Evolutionary conservation across 108 stramenopile genomes (phyloP).

Genomic region (Aureococcus anophagefferens): DNA sequence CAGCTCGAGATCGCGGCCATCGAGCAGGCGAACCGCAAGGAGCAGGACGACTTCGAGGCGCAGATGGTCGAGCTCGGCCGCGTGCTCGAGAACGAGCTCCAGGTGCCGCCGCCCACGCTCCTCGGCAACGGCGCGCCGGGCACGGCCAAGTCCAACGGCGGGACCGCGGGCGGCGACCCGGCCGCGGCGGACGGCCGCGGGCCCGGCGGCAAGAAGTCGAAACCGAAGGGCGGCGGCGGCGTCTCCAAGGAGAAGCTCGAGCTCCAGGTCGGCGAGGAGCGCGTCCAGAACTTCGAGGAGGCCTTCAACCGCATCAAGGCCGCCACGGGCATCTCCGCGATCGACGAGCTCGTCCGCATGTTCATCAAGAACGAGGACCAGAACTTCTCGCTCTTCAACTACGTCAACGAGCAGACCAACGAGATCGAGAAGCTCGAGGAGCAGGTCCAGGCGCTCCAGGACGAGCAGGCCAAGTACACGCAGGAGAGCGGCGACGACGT

Average conservation of each 20-base stretch:
- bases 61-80: constrained; percentile 52
- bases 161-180: background rate
- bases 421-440: constrained; percentile 62
- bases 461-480: constrained; percentile 42
- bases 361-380: constrained; percentile 65
- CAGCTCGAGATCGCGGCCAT: constrained; percentile 71
- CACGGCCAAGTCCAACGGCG: background rate
- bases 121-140: background rate
- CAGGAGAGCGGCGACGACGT: constrained; percentile 46
- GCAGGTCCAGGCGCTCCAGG: constrained; percentile 36
- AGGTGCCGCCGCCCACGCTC: background rate
- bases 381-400: constrained; percentile 61
- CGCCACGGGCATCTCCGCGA: constrained; percentile 54
- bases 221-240: constrained; percentile 17
- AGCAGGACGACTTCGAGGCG: constrained; percentile 61
- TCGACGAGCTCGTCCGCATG: constrained; percentile 49
- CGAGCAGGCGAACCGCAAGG: constrained; percentile 62
- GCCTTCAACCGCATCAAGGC: constrained; percentile 61
- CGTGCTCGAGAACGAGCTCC: constrained; percentile 21
- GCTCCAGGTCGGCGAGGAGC: constrained; percentile 20
- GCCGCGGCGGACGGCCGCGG: background rate
- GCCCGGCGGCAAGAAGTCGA: constrained; percentile 1
- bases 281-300: constrained; percentile 65
- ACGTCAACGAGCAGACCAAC: constrained; percentile 56
- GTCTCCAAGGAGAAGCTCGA: constrained; percentile 37